phyloP scores from a whole-genome alignment of 345 rosid species.

The Laguncularia racemosa region DNA sequence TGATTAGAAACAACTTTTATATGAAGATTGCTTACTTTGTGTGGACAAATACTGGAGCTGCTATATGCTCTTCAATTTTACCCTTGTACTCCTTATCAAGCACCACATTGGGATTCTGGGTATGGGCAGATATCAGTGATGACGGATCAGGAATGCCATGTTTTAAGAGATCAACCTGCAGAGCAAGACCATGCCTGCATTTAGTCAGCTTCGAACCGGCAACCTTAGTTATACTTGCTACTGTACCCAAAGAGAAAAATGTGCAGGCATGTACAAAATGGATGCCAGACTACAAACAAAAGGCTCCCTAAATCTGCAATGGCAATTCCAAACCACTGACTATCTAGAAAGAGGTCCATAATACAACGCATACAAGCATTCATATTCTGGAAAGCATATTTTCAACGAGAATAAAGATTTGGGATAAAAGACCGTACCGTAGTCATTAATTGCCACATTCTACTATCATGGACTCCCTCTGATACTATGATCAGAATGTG shows the following conservation, averaged over 20 bases:
- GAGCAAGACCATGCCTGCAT: neutral
- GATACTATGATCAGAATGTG: constrained; percentile 75
- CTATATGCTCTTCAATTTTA: constrained; percentile 54
- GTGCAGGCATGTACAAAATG: too few species aligned
- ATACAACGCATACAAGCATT: too few species aligned
- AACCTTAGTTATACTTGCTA: neutral
- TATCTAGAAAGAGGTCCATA: too few species aligned
- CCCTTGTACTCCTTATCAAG: constrained; percentile 48
- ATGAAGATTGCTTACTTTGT: constrained; percentile 52
- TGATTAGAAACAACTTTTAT: neutral
- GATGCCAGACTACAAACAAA: too few species aligned
- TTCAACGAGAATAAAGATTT: neutral
- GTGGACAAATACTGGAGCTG: constrained; percentile 70
- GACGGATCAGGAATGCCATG: constrained; percentile 87
- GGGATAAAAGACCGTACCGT: constrained; percentile 35
- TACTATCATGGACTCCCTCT: constrained; percentile 64
- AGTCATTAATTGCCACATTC: constrained; percentile 56
- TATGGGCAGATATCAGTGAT: constrained; percentile 31
- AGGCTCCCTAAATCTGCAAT: too few species aligned
- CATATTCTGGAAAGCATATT: too few species aligned
- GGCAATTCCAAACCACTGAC: too few species aligned
- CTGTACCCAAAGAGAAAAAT: too few species aligned
- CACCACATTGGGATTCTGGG: constrained; percentile 33
- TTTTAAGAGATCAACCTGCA: constrained; percentile 80
- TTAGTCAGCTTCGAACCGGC: neutral